A percentile compares a stretch with the other conserved stretches of the same genome.
These are phyloP conservation scores for Rubroshorea leprosula DNA, from an alignment of 345 rosid genomes.

Conservation along the genomic window DNA sequence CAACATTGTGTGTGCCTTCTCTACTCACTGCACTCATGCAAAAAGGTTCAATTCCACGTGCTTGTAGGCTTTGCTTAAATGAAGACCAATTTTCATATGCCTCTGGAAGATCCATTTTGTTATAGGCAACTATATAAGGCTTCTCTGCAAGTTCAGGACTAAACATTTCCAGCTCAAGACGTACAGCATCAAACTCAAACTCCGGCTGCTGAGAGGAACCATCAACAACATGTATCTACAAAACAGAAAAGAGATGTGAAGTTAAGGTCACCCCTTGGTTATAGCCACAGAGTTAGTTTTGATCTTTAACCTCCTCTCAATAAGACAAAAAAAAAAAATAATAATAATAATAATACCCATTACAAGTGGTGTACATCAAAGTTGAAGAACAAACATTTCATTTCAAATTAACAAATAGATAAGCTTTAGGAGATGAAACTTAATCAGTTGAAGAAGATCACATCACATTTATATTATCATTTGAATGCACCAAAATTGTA, in stretches of 20 bases:
- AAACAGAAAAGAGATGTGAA: conserved; percentile 15
- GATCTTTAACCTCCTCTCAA: background rate
- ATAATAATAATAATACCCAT: too few relatives aligned
- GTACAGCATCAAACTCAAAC: conserved; percentile 85
- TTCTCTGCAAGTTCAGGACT: conserved; percentile 80
- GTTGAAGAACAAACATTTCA: background rate
- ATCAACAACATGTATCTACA: conserved; percentile 85
- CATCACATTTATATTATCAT: background rate
- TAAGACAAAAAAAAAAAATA: background rate
- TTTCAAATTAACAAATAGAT: background rate
- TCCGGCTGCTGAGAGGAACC: conserved; percentile 81
- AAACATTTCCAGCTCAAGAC: conserved; percentile 88
- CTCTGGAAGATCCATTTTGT: conserved; percentile 92
- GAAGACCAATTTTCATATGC: conserved; percentile 68
- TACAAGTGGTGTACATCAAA: too few relatives aligned
- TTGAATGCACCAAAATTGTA: background rate
- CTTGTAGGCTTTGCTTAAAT: conserved; percentile 59
- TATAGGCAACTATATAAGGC: conserved; percentile 75
- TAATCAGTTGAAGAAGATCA: background rate
- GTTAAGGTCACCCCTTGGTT: background rate
- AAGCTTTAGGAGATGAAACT: background rate
- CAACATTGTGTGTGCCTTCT: conserved; percentile 77
- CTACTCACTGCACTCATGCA: conserved; percentile 81
- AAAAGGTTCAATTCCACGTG: conserved; percentile 60
- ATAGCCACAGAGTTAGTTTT: background rate